phyloP scores from a whole-genome alignment of 2,329 filamentous ascomycete species.

The Mariannaea sp. region DNA sequence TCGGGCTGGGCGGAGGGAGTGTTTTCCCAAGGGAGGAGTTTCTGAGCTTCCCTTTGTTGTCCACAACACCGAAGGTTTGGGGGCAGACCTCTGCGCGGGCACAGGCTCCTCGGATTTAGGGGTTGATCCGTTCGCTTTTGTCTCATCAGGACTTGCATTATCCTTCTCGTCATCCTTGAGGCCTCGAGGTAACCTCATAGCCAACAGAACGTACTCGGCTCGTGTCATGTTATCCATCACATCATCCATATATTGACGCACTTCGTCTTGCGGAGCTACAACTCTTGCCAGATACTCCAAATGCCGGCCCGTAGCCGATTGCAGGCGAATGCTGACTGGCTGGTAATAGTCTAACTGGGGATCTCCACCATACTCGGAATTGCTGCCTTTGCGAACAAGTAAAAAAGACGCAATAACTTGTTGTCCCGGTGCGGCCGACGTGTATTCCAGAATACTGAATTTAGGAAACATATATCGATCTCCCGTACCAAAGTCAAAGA shows the following conservation, averaged over 20 bases:
- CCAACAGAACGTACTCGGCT: conserved; percentile 68
- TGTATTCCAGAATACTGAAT: conserved; percentile 75
- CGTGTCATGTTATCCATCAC: conserved; percentile 72
- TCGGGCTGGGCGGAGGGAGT: conserved; percentile 33
- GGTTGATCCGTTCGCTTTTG: conserved; percentile 39
- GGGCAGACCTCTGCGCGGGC: conserved; percentile 28
- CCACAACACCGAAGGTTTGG: conserved; percentile 46
- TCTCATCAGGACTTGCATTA: conserved; percentile 36
- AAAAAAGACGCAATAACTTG: conserved; percentile 76
- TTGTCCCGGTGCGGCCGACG: conserved; percentile 54
- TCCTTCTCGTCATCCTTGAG: conserved; percentile 41
- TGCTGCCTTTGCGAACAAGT: conserved; percentile 73
- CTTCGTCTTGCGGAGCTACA: conserved; percentile 66
- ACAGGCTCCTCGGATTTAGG: conserved; percentile 38
- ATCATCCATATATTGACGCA: conserved; percentile 70
- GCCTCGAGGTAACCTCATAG: conserved; percentile 65
- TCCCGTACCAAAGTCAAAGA: conserved; percentile 73
- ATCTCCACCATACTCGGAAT: conserved; percentile 67
- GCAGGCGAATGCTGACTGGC: conserved; percentile 68
- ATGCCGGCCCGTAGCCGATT: conserved; percentile 57
- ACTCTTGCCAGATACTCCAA: conserved; percentile 65
- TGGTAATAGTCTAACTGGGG: conserved; percentile 74
- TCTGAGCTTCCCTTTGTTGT: conserved; percentile 35
- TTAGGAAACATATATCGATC: conserved; percentile 81
- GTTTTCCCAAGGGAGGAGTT: conserved; percentile 23